Base-by-base conservation (phyloP, 2,329 filamentous ascomycete genomes). In the Ophiocordyceps australis region DNA sequence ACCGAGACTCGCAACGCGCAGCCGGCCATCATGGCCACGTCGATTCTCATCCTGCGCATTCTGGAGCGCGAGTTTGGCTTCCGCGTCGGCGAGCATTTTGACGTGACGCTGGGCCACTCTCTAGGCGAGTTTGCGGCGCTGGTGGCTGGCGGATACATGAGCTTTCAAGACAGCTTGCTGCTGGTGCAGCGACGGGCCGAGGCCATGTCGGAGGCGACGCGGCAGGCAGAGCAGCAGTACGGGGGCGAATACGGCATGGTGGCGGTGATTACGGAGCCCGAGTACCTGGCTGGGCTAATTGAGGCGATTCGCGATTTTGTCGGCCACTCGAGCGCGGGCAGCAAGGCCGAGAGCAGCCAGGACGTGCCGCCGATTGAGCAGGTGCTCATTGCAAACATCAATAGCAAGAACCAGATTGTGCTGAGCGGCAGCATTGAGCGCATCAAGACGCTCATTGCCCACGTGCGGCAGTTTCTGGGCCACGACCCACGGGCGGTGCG, bases 401-500 rank as follows among this genome's bases (percentile, higher is more conserved):
- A 95, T 55, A 81, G 75, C 47, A 89, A 83, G 55, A 93, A 93
- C 46, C 86, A 95, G 54, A 92, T 95, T 40, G 86, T 94, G 26
- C 60, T 95, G 27, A 89, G 79, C 43, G 86, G 86, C 19, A 86
- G 74, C 49, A 74, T 94, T 27, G 74, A 75, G 39, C 65, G 73
- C 38, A 93, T 94, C 47, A 74, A 71, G 40, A 75, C 74, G 29
- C 68, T 94, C 12, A 57, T 94, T 27, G 73, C 79, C 9, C 83
- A 94, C 45, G 62, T 95, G 30, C 62, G 83, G 26, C 81, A 91
- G 45, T 94, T 93, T 45, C 70, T 81, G 8, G 85, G 85, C 9
- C 83, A 94, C 46, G 86, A 94, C 49, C 85, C 86, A 4, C 64
- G 86, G 27, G 80, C 82, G 9, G 83, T 95, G 24, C 63, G 78